Evolutionary conservation across 257 asterid genomes (phyloP), one percentile per base, ranked within the genome.

Genomic region (Verbena officinalis): DNA sequence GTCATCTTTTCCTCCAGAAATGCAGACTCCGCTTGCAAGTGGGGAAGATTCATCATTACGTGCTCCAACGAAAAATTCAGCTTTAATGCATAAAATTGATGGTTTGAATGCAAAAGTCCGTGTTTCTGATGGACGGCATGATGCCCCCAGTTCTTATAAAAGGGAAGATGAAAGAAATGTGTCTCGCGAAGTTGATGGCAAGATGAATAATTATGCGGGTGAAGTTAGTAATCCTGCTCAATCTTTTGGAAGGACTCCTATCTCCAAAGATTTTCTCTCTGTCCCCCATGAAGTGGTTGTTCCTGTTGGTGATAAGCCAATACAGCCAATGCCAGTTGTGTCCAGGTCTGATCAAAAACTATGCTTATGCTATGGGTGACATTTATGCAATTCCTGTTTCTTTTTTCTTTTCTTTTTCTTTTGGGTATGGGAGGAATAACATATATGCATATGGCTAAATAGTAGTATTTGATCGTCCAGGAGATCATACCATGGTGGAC

Each of bases 81-180:
- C 76, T 64, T 73, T 90, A 62, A 83, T 94, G 77, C 94, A 86
- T 71, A 94, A 88, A 73, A 86, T 86, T 70, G 96, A 88, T 71
- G 83, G 81, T 74, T 70, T 94, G 67, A 94, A 94, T 78, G 93
- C 91, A 70, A 90, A 94, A 75, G 75, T 67, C 38, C 87, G 88
- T 72, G 83, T 76, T 59, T 82, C 92, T 75, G 96, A 90, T 81
- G 85, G 78, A 34, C 71, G 77, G 31, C 56, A 33, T 75, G 88
- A 77, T 62, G 70, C 70, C 16, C 65, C 74, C 11, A 19, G 30
- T 78, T 45, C 65, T 64, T 71, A 65, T 55, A 73, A 40, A 59
- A 67, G 66, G 58, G 88, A 60, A 54, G 89, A 72, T 39, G 84
- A 78, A 51, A 79, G 75, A 62, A 77, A 33, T 67, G 61, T 79